Base-by-base conservation (phyloP, 1,139 yeast genomes). In the Zhuliangozyma parablackwelliae region DNA sequence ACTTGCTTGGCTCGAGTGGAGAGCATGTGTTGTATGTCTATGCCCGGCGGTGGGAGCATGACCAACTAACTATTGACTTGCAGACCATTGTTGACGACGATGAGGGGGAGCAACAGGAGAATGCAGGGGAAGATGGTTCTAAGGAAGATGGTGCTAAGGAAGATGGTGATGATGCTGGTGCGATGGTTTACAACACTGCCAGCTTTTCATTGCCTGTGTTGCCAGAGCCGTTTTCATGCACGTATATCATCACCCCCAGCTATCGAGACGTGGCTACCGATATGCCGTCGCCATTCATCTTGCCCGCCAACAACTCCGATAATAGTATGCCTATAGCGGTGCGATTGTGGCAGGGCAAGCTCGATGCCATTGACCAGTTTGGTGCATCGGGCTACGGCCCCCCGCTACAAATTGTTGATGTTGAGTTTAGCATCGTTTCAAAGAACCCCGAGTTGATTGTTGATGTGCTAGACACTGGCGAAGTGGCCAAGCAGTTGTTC, bases 301-400 rank as follows among this genome's bases (percentile, higher is more conserved):
- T 64, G 16, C 42, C 47, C 7, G 49, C 43, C 7, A 23, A 31
- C 2, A 44, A 42, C 8, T 30, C 39, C 3, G 48, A 41, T 13
- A 37, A 36, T 26, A 34, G 35, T 12, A 54, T 65, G 55, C 79
- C 81, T 0, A 59, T 65, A 30, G 71, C 74, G 4, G 54, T 66
- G 3, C 57, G 84, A 37, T 45, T 57, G 7, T 78, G 84, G 84
- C 47, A 57, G 29, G 68, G 65, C 6, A 61, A 59, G 29, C 42
- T 61, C 3, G 32, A 41, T 0, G 34, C 67, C 4, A 35, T 40
- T 6, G 53, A 49, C 26, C 23, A 29, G 20, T 33, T 34, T 25
- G 31, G 20, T 30, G 33, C 29, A 24, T 13, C 20, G 3, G 37
- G 30, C 24, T 10, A 29, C 21, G 25, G 32, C 12, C 30, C 53